Percentiles rank a stretch among this genome's conserved stretches.
phyloP scores from a whole-genome alignment of 179 eudicot genomes.

The Beta corolliflora region DNA sequence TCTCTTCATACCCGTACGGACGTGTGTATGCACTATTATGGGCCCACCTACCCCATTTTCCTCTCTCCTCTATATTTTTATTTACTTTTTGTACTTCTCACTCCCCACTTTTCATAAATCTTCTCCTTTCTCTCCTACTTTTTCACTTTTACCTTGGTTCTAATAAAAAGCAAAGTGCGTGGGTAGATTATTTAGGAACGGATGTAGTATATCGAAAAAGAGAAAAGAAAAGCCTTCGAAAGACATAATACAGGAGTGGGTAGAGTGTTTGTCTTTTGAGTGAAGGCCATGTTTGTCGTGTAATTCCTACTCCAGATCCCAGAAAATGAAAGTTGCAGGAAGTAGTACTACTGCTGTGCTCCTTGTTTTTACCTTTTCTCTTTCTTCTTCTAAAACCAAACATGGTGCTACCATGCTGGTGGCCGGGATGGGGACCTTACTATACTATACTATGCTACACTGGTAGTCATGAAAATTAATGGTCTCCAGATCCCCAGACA shows the following conservation, averaged over 20 bases:
- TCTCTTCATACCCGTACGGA: too few relatives aligned
- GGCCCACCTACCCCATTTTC: too few relatives aligned
- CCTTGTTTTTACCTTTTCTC: neutral
- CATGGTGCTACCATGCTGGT: neutral
- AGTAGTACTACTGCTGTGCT: neutral
- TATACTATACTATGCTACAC: neutral
- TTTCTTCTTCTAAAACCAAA: neutral
- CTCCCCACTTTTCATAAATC: too few relatives aligned
- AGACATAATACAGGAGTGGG: neutral
- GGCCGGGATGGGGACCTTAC: slow-evolving; percentile 19
- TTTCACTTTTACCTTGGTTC: too few relatives aligned
- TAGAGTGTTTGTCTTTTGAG: neutral
- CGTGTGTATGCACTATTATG: too few relatives aligned
- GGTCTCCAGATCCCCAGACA: slow-evolving; percentile 36
- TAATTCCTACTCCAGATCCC: slow-evolving; percentile 22
- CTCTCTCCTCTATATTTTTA: too few relatives aligned
- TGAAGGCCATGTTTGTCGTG: slow-evolving; percentile 14
- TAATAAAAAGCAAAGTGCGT: too few relatives aligned
- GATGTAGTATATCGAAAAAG: neutral
- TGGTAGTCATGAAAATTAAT: slow-evolving; percentile 28
- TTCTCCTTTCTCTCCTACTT: too few relatives aligned
- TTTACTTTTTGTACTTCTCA: too few relatives aligned
- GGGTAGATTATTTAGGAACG: too few relatives aligned
- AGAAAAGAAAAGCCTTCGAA: neutral
- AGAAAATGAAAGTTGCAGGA: slow-evolving; percentile 24